phyloP scores from a whole-genome alignment of 2,329 filamentous ascomycete species.

The Aspergillus clavatus region DNA sequence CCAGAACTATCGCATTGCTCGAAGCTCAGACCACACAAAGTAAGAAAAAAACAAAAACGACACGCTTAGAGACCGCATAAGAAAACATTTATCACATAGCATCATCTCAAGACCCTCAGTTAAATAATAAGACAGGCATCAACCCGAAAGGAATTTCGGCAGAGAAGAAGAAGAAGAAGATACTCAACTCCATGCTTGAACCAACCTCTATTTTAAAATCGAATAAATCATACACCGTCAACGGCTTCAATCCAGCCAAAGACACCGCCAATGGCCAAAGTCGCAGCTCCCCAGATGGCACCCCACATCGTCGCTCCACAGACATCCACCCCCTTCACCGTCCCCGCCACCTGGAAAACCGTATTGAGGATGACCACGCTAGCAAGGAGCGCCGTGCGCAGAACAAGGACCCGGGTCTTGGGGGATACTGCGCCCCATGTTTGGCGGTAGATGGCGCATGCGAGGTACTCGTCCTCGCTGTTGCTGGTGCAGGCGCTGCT shows the following conservation, averaged over 20 bases:
- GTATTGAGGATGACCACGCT: conserved; percentile 48
- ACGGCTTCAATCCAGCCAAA: conserved; percentile 41
- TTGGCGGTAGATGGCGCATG: conserved; percentile 57
- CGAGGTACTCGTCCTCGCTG: conserved; percentile 63
- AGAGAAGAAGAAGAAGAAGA: not conserved
- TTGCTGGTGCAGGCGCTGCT: conserved; percentile 57
- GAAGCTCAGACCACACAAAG: too few relatives aligned
- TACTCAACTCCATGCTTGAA: not conserved
- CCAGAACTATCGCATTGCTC: too few relatives aligned
- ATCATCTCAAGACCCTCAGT: too few relatives aligned
- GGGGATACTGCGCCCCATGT: conserved; percentile 59
- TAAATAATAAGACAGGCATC: not conserved
- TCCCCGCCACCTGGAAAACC: conserved; percentile 61
- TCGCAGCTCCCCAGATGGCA: conserved; percentile 63
- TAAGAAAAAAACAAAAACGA: too few relatives aligned
- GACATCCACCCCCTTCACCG: conserved; percentile 65
- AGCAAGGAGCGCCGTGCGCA: conserved; percentile 54
- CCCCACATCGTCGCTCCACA: conserved; percentile 69
- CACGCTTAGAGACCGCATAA: too few relatives aligned
- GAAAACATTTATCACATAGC: too few relatives aligned
- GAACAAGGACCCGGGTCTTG: conserved; percentile 59
- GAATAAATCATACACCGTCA: conserved; percentile 28
- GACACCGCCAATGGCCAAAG: conserved; percentile 23
- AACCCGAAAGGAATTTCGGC: not conserved
- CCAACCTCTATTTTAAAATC: not conserved